phyloP scores from a whole-genome alignment of 495 filamentous ascomycete genomes.

The Lasiosphaeriaceae sp. region DNA sequence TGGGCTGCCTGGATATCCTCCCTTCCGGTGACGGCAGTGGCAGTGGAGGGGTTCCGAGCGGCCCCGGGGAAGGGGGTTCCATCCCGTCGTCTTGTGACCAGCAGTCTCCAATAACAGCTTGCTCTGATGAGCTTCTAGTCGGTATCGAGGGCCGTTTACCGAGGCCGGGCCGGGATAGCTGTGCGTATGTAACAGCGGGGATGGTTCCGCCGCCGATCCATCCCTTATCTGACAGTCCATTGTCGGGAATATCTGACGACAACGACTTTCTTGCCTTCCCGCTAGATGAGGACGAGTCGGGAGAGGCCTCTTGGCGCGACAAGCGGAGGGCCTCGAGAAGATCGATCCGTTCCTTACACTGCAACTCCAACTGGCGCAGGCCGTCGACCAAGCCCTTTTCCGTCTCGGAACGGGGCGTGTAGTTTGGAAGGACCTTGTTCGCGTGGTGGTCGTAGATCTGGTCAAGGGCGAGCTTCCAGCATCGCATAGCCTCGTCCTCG shows the following conservation, averaged over 20 bases:
- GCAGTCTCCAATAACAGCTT: slow-evolving; percentile 26
- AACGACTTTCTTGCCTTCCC: slow-evolving; percentile 1
- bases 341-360: slow-evolving; percentile 92
- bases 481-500: slow-evolving; percentile 84
- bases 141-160: slow-evolving; percentile 54
- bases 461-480: slow-evolving; percentile 87
- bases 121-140: slow-evolving; percentile 51
- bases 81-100: slow-evolving; percentile 14
- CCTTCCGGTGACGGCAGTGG: slow-evolving; percentile 23
- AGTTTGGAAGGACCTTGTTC: slow-evolving; percentile 63
- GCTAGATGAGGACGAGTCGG: slow-evolving; percentile 16
- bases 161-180: slow-evolving; percentile 67
- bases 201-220: slow-evolving; percentile 80
- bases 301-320: slow-evolving; percentile 61
- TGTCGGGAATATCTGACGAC: slow-evolving; percentile 23
- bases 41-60: slow-evolving; percentile 17
- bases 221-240: slow-evolving; percentile 36
- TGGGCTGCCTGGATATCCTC: slow-evolving; percentile 60
- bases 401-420: slow-evolving; percentile 74
- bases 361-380: slow-evolving; percentile 75
- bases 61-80: slow-evolving; percentile 29
- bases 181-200: slow-evolving; percentile 70
- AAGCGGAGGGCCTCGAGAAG: slow-evolving; percentile 75
- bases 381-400: slow-evolving; percentile 80
- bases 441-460: slow-evolving; percentile 87